phyloP scores from a whole-genome alignment of 495 filamentous ascomycete genomes.

The Cryomyces antarcticus region DNA sequence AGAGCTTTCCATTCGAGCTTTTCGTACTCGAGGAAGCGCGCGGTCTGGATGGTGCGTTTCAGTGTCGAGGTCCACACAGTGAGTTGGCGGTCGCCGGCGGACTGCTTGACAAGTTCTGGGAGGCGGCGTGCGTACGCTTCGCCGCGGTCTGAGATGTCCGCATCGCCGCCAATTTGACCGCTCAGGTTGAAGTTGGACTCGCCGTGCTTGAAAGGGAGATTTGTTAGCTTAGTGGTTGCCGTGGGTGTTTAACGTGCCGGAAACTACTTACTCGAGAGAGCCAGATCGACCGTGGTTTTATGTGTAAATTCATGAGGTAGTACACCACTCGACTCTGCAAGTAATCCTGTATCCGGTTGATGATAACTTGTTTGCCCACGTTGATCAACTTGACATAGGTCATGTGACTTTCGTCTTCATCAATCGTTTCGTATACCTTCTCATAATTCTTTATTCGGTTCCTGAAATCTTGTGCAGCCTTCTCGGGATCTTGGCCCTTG shows the following conservation, averaged over 20 bases:
- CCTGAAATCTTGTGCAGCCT: slow-evolving; percentile 74
- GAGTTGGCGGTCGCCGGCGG: slow-evolving; percentile 60
- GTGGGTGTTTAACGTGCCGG: background rate
- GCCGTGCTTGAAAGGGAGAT: slow-evolving; percentile 42
- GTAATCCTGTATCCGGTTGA: slow-evolving; percentile 94
- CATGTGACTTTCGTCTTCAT: slow-evolving; percentile 59
- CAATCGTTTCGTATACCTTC: slow-evolving; percentile 82
- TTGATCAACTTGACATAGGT: slow-evolving; percentile 97
- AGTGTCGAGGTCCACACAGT: slow-evolving; percentile 97
- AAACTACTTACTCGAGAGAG: slow-evolving; percentile 56
- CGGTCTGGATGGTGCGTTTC: slow-evolving; percentile 79
- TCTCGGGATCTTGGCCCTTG: slow-evolving; percentile 77
- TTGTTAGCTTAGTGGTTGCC: slow-evolving; percentile 8
- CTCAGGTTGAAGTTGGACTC: slow-evolving; percentile 80
- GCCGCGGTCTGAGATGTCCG: slow-evolving; percentile 66
- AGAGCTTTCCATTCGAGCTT: slow-evolving; percentile 97
- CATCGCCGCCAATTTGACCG: slow-evolving; percentile 82
- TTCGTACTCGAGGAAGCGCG: slow-evolving; percentile 65
- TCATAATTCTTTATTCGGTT: slow-evolving; percentile 93
- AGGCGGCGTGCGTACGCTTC: slow-evolving; percentile 67
- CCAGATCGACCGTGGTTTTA: slow-evolving; percentile 94
- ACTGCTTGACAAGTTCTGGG: slow-evolving; percentile 60
- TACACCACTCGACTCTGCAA: slow-evolving; percentile 90
- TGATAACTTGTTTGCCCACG: slow-evolving; percentile 82
- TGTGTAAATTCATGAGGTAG: slow-evolving; percentile 95